A percentile compares a stretch with the other conserved stretches of the same genome.
These are phyloP conservation scores for Cytospora schulzeri DNA, from an alignment of 2,329 filamentous ascomycete species.

Conservation along the genomic window DNA sequence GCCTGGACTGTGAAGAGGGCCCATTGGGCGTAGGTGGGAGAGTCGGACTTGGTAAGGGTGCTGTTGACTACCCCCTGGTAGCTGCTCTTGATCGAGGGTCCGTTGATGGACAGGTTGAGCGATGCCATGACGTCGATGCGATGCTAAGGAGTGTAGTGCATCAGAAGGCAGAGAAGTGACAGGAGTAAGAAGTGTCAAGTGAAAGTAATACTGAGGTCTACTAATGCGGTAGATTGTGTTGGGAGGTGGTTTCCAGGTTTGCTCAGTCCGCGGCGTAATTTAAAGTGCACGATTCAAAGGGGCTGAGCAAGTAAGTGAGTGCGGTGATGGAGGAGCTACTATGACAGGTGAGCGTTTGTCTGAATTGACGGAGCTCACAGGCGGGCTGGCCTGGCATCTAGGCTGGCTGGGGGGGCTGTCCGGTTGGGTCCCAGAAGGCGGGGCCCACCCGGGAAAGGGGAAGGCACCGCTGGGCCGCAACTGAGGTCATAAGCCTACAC, in stretches of 20 bases:
- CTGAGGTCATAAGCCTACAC: constrained; percentile 22
- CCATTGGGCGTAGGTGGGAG: constrained; percentile 88
- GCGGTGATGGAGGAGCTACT: constrained; percentile 25
- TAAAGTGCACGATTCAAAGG: constrained; percentile 14
- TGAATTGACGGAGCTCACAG: constrained; percentile 14
- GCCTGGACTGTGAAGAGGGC: constrained; percentile 91
- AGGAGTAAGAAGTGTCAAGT: constrained; percentile 7
- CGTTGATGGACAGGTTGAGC: constrained; percentile 77
- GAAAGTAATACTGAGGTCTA: constrained; percentile 8
- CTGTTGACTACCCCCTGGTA: constrained; percentile 63
- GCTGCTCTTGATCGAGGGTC: constrained; percentile 82
- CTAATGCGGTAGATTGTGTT: neutral
- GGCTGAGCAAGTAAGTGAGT: constrained; percentile 25
- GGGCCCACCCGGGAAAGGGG: constrained; percentile 27
- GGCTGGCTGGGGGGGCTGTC: constrained; percentile 9
- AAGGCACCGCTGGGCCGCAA: constrained; percentile 25
- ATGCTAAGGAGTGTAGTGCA: constrained; percentile 23
- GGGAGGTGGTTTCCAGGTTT: neutral
- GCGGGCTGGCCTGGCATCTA: constrained; percentile 13
- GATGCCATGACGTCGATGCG: constrained; percentile 65
- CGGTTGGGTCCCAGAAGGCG: constrained; percentile 20
- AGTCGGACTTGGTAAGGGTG: constrained; percentile 56
- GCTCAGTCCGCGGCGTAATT: constrained; percentile 16
- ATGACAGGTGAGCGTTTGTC: neutral
- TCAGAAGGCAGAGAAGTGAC: constrained; percentile 11